phyloP scores from a whole-genome alignment of 179 eudicot species.

The Amaranthus tricolor region DNA sequence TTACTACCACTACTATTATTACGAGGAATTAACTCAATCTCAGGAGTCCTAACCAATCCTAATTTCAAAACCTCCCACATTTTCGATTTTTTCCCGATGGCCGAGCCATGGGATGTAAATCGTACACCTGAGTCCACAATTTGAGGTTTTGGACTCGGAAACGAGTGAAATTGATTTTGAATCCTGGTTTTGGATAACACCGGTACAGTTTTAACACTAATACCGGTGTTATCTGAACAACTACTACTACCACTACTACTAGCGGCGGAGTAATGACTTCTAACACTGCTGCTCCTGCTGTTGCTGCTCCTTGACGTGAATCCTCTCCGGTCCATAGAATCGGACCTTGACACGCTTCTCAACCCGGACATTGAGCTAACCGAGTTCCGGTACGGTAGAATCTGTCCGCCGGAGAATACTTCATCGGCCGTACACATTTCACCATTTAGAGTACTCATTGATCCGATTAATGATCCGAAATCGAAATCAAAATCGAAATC shows the following conservation, averaged over 20 bases:
- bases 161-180: constrained; percentile 68
- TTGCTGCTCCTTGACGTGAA: constrained; percentile 47
- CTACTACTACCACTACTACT: constrained; percentile 20
- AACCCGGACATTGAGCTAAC: constrained; percentile 49
- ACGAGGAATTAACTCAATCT: constrained; percentile 42
- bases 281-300: constrained; percentile 50
- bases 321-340: constrained; percentile 46
- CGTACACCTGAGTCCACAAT: constrained; percentile 29
- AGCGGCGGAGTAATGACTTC: constrained; percentile 23
- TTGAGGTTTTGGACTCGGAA: constrained; percentile 69
- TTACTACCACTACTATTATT: constrained; percentile 27
- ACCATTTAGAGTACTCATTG: constrained; percentile 28
- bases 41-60: constrained; percentile 63
- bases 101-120: not conserved
- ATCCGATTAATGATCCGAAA: constrained; percentile 40
- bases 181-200: constrained; percentile 18
- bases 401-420: constrained; percentile 67
- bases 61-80: constrained; percentile 56
- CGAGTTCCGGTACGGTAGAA: constrained; percentile 75
- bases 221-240: not conserved
- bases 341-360: constrained; percentile 44
- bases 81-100: constrained; percentile 32
- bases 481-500: constrained; percentile 69
- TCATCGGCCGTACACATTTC: constrained; percentile 87
- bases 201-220: constrained; percentile 13